Evolutionary conservation across 108 stramenopile species (phyloP).

Genomic region (Cyclotella kingstonii): DNA sequence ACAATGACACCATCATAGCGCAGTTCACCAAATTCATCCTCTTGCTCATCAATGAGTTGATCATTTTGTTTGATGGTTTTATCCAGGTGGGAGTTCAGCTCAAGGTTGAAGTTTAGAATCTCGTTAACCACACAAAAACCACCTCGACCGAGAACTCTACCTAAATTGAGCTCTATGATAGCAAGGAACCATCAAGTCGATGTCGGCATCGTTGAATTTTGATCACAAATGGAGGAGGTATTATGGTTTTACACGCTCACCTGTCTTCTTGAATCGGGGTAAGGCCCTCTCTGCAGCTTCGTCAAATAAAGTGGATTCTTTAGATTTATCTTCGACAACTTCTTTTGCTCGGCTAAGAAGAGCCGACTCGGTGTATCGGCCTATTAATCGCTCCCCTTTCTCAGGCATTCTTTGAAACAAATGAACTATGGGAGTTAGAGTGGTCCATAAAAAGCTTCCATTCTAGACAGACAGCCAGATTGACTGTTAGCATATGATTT

Average conservation of each 20-base stretch:
- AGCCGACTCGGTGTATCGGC: slow-evolving; percentile 54
- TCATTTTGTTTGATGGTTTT: slow-evolving; percentile 2
- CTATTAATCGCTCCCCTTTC: slow-evolving; percentile 43
- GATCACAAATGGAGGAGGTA: not conserved
- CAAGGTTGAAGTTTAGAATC: slow-evolving; percentile 42
- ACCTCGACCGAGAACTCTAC: slow-evolving; percentile 75
- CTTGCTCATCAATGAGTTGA: slow-evolving; percentile 25
- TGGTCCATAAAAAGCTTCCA: too few species aligned
- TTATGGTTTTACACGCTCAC: slow-evolving; percentile 28
- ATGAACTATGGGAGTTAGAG: too few species aligned
- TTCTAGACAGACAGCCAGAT: too few species aligned
- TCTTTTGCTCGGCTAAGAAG: slow-evolving; percentile 59
- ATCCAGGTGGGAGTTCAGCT: slow-evolving; percentile 25
- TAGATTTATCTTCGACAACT: slow-evolving; percentile 59
- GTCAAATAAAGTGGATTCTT: slow-evolving; percentile 55
- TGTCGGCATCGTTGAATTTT: too few species aligned
- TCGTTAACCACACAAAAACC: slow-evolving; percentile 84
- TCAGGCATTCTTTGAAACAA: not conserved
- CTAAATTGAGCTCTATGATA: slow-evolving; percentile 67
- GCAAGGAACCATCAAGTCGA: too few species aligned
- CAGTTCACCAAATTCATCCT: slow-evolving; percentile 53
- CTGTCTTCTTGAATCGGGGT: slow-evolving; percentile 59
- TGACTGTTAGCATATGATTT: too few species aligned
- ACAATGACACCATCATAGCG: slow-evolving; percentile 63
- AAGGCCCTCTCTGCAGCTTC: slow-evolving; percentile 54